These are phyloP conservation scores for Chaetothyriales sp. DNA, from an alignment of 2,329 filamentous ascomycete species.

Conservation along the genomic window DNA sequence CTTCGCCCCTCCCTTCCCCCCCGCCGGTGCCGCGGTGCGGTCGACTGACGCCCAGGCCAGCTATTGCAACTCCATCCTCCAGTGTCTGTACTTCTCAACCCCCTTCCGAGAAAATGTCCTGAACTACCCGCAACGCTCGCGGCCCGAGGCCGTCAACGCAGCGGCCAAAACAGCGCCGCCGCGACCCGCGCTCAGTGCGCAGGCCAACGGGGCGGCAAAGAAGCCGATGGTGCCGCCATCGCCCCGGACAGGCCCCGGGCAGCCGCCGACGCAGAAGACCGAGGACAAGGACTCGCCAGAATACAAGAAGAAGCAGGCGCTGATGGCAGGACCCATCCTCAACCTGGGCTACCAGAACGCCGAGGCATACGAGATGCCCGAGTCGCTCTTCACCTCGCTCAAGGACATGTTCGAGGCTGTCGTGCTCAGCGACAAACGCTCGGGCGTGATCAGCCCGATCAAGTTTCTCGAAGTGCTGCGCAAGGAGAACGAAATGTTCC, in stretches of 20 bases:
- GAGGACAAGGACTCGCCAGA: constrained; percentile 95
- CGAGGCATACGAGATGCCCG: constrained; percentile 75
- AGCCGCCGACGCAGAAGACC: constrained; percentile 46
- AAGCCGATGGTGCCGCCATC: constrained; percentile 18
- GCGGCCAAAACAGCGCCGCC: constrained; percentile 47
- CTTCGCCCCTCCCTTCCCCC: no score
- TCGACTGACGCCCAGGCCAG: constrained; percentile 38
- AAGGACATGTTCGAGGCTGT: constrained; percentile 94
- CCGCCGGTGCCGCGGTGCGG: constrained; percentile 7
- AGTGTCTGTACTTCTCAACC: constrained; percentile 91
- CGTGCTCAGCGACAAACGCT: constrained; percentile 65
- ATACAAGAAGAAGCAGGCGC: constrained; percentile 93
- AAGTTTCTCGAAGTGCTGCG: constrained; percentile 89
- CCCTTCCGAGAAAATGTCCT: constrained; percentile 89
- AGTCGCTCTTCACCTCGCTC: constrained; percentile 84
- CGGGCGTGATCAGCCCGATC: constrained; percentile 80
- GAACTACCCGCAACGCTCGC: constrained; percentile 66
- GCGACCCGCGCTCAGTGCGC: constrained; percentile 33
- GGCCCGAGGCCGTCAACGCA: constrained; percentile 55
- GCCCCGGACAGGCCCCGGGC: constrained; percentile 22
- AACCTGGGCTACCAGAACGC: constrained; percentile 73
- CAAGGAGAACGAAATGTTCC: constrained; percentile 92
- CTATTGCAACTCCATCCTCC: constrained; percentile 96
- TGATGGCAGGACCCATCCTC: constrained; percentile 74
- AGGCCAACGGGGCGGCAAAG: constrained; percentile 39